Percentiles rank a stretch among this genome's conserved stretches.
phyloP scores from a whole-genome alignment of 805 yeast species.

The Ogataea sp. region DNA sequence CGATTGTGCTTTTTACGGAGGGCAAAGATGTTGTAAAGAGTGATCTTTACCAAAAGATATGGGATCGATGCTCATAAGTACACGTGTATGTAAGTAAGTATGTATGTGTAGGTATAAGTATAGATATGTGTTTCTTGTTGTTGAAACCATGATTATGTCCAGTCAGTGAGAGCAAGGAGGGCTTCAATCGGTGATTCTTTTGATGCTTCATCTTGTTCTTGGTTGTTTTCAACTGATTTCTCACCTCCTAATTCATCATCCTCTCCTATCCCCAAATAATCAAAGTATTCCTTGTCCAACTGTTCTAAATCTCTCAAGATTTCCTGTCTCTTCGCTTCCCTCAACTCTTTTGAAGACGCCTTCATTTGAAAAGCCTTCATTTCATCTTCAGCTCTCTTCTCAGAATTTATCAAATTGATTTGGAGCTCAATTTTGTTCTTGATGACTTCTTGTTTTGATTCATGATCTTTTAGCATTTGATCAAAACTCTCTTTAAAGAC shows the following conservation, averaged over 20 bases:
- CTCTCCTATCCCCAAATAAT: not conserved
- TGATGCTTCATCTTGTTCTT: no score
- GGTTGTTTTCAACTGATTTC: no score
- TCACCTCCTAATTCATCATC: not conserved
- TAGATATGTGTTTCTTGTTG: no score
- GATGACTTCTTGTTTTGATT: not conserved
- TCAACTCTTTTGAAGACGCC: conserved; percentile 11
- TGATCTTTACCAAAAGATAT: no score
- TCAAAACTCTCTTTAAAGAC: conserved; percentile 11
- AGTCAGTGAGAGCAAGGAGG: no score
- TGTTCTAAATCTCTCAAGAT: conserved; percentile 7
- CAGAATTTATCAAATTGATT: conserved; percentile 9
- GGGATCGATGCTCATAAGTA: no score
- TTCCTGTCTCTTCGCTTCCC: conserved; percentile 11
- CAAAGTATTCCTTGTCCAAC: conserved; percentile 9
- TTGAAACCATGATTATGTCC: no score
- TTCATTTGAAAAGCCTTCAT: conserved; percentile 7
- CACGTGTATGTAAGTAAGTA: no score
- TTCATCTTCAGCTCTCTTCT: conserved; percentile 2
- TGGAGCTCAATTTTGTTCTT: conserved; percentile 4
- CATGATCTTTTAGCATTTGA: not conserved
- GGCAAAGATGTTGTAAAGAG: no score
- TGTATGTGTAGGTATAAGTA: no score
- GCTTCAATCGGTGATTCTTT: no score
- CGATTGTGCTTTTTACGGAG: no score